Evolutionary conservation across 2,329 filamentous ascomycete genomes (phyloP), one percentile per base, ranked within the genome.

Genomic region (Aspergillus vadensis): DNA sequence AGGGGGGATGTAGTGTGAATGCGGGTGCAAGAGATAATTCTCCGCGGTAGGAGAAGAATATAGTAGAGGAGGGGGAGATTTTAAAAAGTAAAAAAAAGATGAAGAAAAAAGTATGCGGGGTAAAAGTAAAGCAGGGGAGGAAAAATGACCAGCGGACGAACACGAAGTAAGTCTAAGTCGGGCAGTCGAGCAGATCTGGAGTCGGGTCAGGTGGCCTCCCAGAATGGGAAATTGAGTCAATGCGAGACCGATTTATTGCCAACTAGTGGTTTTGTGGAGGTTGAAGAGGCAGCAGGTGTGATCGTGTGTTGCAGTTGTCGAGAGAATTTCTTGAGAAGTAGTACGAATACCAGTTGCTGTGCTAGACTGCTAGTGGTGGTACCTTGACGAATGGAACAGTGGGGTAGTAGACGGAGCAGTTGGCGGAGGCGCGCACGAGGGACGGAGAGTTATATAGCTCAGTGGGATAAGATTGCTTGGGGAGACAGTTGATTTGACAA

Each of bases 151-250:
- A 61, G 55, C 53, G 36, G 53, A 61, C 53, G 57, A 59, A 58
- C 47, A 41, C 36, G 15, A 25, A 27, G 21, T 43, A 32, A 12
- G 27, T 27, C 25, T 12, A 30, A 41, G 53, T 55, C 23, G 32
- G 38, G 55, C 57, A 61, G 57, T 55, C 47, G 51, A 55, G 44
- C 32, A 47, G 63, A 61, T 62, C 63, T 62, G 63, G 60, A 64
- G 63, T 53, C 8, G 51, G 50, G 55, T 63, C 54, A 63, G 62
- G 62, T 62, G 62, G 62, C 59, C 61, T 63, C 47, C 47, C 51
- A 44, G 57, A 36, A 43, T 10, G 15, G 17, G 14, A 38, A 43
- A 44, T 32, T 48, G 47, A 38, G 51, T 44, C 32, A 39, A 52
- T 44, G 50, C 25, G 25, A 58, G 56, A 52, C 44, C 25, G 30